phyloP scores from a whole-genome alignment of 495 filamentous ascomycete genomes.

The Neurospora sp. region DNA sequence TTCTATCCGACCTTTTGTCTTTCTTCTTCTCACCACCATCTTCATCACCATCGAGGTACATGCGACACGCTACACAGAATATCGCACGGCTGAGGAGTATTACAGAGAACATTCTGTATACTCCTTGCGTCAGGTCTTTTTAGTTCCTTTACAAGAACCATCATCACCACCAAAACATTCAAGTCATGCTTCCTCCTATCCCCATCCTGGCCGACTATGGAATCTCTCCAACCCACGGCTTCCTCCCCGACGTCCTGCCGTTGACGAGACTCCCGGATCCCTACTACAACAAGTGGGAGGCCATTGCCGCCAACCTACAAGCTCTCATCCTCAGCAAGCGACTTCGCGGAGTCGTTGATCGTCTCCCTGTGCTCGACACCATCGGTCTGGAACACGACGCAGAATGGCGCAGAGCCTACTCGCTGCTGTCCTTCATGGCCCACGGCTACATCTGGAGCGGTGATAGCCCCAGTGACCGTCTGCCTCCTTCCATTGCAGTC shows the following conservation, averaged over 20 bases:
- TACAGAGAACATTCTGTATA: constrained; percentile 44
- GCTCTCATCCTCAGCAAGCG: constrained; percentile 73
- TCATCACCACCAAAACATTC: neutral
- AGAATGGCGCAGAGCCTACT: constrained; percentile 90
- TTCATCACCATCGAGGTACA: constrained; percentile 20
- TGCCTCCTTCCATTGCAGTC: constrained; percentile 75
- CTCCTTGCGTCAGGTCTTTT: constrained; percentile 51
- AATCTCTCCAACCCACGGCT: constrained; percentile 76
- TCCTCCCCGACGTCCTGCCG: constrained; percentile 76
- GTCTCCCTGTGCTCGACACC: constrained; percentile 72
- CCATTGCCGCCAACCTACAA: constrained; percentile 74
- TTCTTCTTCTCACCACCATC: constrained; percentile 2
- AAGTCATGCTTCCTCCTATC: constrained; percentile 71
- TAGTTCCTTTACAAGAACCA: constrained; percentile 11
- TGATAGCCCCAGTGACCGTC: constrained; percentile 65
- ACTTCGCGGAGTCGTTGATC: constrained; percentile 63
- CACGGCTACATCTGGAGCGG: constrained; percentile 96
- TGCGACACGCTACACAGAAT: constrained; percentile 13
- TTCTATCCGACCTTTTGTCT: neutral
- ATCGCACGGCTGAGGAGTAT: constrained; percentile 54
- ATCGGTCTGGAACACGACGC: constrained; percentile 65
- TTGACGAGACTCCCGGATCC: constrained; percentile 68
- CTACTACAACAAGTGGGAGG: constrained; percentile 93
- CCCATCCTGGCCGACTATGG: constrained; percentile 74
- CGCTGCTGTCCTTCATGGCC: constrained; percentile 74